Percentiles rank a stretch among this genome's conserved stretches.
Conservation (phyloP, 2,329 filamentous ascomycete genomes). For the Stagonosporopsis chrysanthemi region DNA sequence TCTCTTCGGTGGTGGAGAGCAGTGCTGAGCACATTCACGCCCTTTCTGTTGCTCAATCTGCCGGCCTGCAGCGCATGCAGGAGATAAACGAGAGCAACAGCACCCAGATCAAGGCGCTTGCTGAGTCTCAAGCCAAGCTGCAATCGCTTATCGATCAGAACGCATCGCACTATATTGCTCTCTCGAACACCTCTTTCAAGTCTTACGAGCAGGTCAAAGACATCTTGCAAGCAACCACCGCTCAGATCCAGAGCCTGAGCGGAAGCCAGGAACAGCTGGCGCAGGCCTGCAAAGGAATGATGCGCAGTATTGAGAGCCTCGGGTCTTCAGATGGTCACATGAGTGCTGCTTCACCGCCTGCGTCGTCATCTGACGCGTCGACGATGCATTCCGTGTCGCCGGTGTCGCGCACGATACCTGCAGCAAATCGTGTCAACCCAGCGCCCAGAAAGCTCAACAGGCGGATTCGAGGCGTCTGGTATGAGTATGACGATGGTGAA, state of each 20-base stretch:
- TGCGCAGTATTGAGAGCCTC: conserved; percentile 37
- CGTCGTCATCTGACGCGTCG: conserved; percentile 15
- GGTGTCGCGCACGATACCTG: conserved; percentile 19
- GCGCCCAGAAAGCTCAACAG: conserved; percentile 44
- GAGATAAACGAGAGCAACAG: conserved; percentile 48
- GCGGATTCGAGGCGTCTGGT: conserved; percentile 48
- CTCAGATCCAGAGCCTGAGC: conserved; percentile 40
- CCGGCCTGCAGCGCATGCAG: conserved; percentile 46
- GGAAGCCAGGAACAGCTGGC: conserved; percentile 39
- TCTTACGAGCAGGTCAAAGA: conserved; percentile 41
- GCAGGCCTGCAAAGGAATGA: conserved; percentile 41
- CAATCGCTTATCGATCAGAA: conserved; percentile 43
- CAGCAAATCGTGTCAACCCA: conserved; percentile 37
- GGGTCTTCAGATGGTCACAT: conserved; percentile 28
- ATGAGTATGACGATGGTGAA: conserved; percentile 37
- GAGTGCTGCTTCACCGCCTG: conserved; percentile 5
- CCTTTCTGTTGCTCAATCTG: conserved; percentile 44
- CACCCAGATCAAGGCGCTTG: conserved; percentile 45
- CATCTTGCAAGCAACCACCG: conserved; percentile 35
- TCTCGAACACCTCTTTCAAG: conserved; percentile 42
- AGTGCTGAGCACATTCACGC: conserved; percentile 45
- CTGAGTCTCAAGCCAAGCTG: conserved; percentile 41
- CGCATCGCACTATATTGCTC: conserved; percentile 46
- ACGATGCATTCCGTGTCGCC: conserved; percentile 23
- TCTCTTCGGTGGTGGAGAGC: conserved; percentile 38